Conservation (phyloP, 441 rosid species). For the Gossypium aridum region DNA sequence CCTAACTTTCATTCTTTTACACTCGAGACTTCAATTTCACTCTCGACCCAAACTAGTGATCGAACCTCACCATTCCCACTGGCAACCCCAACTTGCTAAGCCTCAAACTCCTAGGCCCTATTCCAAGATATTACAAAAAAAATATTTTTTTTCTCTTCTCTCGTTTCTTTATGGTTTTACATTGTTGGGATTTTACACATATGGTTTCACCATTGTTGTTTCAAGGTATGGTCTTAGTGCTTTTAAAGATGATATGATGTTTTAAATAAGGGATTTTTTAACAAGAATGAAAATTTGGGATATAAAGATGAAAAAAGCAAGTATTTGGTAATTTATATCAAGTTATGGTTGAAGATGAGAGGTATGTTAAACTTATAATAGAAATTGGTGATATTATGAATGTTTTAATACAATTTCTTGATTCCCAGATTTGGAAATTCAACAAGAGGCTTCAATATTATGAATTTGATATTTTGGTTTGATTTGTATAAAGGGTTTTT, state of each 20-base stretch:
- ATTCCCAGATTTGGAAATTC: slow-evolving; percentile 46
- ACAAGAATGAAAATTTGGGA: slow-evolving; percentile 92
- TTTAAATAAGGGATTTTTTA: slow-evolving; percentile 63
- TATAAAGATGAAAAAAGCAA: slow-evolving; percentile 65
- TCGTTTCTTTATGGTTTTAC: slow-evolving; percentile 47
- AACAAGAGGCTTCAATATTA: slow-evolving; percentile 51
- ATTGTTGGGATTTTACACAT: slow-evolving; percentile 48
- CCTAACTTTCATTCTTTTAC: no score
- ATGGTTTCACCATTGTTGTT: slow-evolving; percentile 68
- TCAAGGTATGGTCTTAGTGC: slow-evolving; percentile 45
- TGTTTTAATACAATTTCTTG: slow-evolving; percentile 49
- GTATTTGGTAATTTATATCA: slow-evolving; percentile 53
- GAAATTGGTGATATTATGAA: slow-evolving; percentile 49
- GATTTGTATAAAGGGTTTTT: slow-evolving; percentile 38
- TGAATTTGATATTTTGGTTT: slow-evolving; percentile 48
- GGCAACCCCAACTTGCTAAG: no score
- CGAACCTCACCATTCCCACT: no score
- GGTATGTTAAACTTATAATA: slow-evolving; percentile 38
- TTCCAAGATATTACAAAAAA: no score
- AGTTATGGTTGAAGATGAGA: slow-evolving; percentile 48
- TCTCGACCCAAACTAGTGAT: no score
- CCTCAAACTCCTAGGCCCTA: no score
- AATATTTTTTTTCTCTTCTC: background rate
- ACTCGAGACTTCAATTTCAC: no score
- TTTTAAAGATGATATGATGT: slow-evolving; percentile 72